Evolutionary conservation across 1,139 yeast genomes (phyloP), one percentile per base, ranked within the genome.

Genomic region (Hemisphaericaspora xylanilytica): DNA sequence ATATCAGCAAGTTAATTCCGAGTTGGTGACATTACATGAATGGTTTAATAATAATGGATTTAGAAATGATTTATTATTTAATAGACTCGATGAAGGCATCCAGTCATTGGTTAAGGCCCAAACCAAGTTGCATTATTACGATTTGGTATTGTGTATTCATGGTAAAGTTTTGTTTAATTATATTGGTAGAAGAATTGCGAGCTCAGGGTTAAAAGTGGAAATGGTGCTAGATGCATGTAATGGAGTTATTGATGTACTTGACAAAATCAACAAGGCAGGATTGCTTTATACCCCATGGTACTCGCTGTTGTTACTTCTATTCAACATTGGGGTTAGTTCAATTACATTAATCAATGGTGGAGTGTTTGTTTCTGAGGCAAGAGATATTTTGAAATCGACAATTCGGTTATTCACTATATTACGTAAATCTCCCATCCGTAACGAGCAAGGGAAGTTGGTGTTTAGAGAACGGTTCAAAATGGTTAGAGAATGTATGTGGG

Each of bases 401-500:
- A 55, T 70, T 29, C 45, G 52, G 17, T 44, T 70, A 5, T 46
- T 69, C n/a, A 49, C 54, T 1, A 44, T 53, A 0, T 44, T 69
- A 10, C 58, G 59, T 32, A 54, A 53, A 25, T 58, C 70, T 4
- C 61, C 70, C 3, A 67, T 69, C 2, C 49, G 59, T 22, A 58
- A 63, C 37, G 57, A 53, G 5, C 46, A 55, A 24, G 72, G 73
- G 14, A 59, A 59, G 39, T 52, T 72, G 10, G 50, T 68, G 5
- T 52, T 60, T 24, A 65, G 65, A 33, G 75, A 69, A 37, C 55
- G 80, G 38, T 75, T 74, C 51, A 70, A 67, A 35, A 81, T 81
- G 87, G 78, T 75, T 9, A 67, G 70, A 38, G 86, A 81, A 52
- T 78, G 84, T 51, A 55, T 78, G 21, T 81, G 87, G 87, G 81